Percentiles rank a stretch among this genome's conserved stretches.
Evolutionary conservation across 768 basidiomycete species (phyloP).

Genomic region (Termitomyces bulborhizus): DNA sequence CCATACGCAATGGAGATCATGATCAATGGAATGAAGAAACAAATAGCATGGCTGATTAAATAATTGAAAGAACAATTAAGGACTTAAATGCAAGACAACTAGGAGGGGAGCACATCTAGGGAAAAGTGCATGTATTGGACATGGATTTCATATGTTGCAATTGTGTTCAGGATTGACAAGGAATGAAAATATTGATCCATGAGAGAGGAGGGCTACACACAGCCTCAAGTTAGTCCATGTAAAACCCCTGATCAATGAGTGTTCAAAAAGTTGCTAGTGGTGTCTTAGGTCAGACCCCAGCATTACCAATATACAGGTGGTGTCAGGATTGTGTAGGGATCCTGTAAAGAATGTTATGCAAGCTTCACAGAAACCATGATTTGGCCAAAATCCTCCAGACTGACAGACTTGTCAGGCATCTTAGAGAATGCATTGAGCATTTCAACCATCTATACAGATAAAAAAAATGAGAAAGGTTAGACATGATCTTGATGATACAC

Average conservation of each 20-base stretch:
- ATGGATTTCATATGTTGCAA: constrained; percentile 2
- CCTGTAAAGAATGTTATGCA: constrained; percentile 11
- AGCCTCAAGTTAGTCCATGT: neutral
- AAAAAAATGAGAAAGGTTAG: neutral
- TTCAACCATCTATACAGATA: constrained; percentile 56
- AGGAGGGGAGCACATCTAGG: constrained; percentile 14
- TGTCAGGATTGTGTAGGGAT: neutral
- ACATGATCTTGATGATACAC: constrained; percentile 13
- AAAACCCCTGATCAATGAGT: neutral
- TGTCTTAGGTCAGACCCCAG: no score
- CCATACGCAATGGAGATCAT: constrained; percentile 14
- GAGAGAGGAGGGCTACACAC: neutral
- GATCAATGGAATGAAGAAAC: neutral
- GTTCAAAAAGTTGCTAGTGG: neutral
- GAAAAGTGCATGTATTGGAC: neutral
- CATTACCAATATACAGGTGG: no score
- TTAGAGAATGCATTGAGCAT: constrained; percentile 78
- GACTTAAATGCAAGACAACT: neutral
- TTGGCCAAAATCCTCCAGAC: constrained; percentile 60
- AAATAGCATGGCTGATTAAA: constrained; percentile 9
- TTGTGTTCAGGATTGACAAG: neutral
- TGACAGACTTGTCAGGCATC: constrained; percentile 61
- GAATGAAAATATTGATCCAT: neutral
- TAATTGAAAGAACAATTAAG: neutral
- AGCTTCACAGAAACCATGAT: constrained; percentile 69